A percentile compares a stretch with the other conserved stretches of the same genome.
These are phyloP conservation scores for Colletotrichum cordylinicola DNA, from an alignment of 2,329 filamentous ascomycete genomes.

Conservation along the genomic window DNA sequence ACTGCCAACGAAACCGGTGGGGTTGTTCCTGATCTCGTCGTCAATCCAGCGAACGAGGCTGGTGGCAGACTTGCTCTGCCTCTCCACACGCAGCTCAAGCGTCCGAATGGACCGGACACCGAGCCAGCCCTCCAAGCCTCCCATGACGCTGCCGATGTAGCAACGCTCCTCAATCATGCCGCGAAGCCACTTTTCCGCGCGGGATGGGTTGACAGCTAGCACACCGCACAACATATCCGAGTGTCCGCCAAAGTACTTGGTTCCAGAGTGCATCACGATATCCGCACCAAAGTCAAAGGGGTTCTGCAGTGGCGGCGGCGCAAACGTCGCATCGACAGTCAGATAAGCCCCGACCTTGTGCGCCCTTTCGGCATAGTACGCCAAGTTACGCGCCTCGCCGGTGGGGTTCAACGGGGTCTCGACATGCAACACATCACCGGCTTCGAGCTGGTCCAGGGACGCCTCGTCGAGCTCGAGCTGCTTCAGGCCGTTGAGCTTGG, in stretches of 20 bases:
- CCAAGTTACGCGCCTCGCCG: slow-evolving; percentile 79
- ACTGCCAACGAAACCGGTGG: slow-evolving; percentile 48
- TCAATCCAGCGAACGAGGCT: slow-evolving; percentile 76
- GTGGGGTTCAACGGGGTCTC: slow-evolving; percentile 95
- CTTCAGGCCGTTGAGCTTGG: slow-evolving; percentile 77
- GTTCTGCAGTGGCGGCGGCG: slow-evolving; percentile 86
- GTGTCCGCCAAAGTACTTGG: slow-evolving; percentile 96
- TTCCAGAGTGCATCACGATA: slow-evolving; percentile 88
- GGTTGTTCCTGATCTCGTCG: slow-evolving; percentile 41
- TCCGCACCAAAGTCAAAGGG: slow-evolving; percentile 85
- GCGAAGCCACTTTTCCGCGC: slow-evolving; percentile 60
- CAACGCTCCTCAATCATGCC: slow-evolving; percentile 72
- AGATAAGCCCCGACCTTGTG: slow-evolving; percentile 75
- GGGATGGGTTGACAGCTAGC: slow-evolving; percentile 66
- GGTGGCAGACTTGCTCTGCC: slow-evolving; percentile 76
- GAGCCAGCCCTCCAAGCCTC: slow-evolving; percentile 90
- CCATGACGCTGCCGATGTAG: slow-evolving; percentile 85
- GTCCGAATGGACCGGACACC: slow-evolving; percentile 87
- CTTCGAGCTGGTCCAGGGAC: slow-evolving; percentile 63
- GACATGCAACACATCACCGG: slow-evolving; percentile 86
- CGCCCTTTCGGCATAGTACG: slow-evolving; percentile 74
- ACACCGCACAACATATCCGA: slow-evolving; percentile 92
- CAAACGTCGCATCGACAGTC: slow-evolving; percentile 91
- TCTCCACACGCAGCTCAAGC: slow-evolving; percentile 79
- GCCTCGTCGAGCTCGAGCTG: slow-evolving; percentile 65